Percentiles rank a stretch among this genome's conserved stretches.
Conservation (phyloP, 495 filamentous ascomycete genomes). For the Tuber calosporum region DNA sequence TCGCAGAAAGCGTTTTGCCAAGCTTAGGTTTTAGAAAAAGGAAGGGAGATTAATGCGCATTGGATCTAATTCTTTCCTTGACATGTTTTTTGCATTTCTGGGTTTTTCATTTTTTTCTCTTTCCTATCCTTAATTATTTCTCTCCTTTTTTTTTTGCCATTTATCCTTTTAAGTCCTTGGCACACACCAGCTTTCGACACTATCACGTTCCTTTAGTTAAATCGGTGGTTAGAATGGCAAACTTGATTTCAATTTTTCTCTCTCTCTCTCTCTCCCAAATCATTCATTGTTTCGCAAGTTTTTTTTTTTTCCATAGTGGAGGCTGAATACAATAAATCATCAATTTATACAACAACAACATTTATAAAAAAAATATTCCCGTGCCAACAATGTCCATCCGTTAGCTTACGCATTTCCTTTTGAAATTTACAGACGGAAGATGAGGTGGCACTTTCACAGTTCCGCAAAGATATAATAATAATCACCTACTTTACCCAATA, state of each 20-base stretch:
- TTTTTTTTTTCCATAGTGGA: background rate
- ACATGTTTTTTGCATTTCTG: background rate
- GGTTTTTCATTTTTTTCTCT: background rate
- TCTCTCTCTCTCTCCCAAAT: background rate
- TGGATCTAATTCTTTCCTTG: background rate
- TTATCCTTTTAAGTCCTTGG: too few species aligned
- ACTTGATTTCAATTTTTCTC: background rate
- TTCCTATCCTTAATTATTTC: conserved; percentile 3
- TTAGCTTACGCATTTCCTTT: background rate
- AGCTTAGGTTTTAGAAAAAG: background rate
- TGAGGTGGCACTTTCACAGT: too few species aligned
- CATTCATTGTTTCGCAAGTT: too few species aligned
- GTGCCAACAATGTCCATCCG: background rate
- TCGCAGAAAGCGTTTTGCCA: background rate
- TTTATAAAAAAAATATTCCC: background rate
- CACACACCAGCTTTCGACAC: background rate
- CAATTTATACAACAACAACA: background rate
- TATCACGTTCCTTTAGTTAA: background rate
- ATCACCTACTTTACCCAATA: too few species aligned
- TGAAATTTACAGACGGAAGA: too few species aligned
- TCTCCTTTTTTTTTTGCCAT: background rate
- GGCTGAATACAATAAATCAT: background rate
- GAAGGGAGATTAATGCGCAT: background rate
- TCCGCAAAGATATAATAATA: too few species aligned
- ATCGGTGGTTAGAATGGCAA: background rate